These are phyloP conservation scores for Calonectria pauciramosa DNA, from an alignment of 2,329 filamentous ascomycete species.

Conservation along the genomic window DNA sequence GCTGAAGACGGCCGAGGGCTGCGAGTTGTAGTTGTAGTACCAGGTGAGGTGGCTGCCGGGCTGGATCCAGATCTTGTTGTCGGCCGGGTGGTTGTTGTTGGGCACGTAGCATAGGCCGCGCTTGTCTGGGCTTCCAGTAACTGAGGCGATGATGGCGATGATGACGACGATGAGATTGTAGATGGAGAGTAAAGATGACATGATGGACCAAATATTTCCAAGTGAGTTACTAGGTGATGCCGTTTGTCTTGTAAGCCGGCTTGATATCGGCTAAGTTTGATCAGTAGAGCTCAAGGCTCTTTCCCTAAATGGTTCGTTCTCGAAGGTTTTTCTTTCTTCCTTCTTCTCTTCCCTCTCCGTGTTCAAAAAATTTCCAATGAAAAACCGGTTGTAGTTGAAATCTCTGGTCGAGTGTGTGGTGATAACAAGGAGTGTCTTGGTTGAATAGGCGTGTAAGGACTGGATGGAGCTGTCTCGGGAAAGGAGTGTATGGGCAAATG, in stretches of 20 bases:
- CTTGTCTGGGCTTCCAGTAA: slow-evolving; percentile 62
- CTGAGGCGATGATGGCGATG: slow-evolving; percentile 42
- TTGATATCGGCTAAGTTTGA: neutral
- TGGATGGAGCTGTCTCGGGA: slow-evolving; percentile 1
- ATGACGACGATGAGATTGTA: slow-evolving; percentile 33
- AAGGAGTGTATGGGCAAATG: neutral
- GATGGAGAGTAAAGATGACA: slow-evolving; percentile 28
- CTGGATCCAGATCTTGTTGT: slow-evolving; percentile 76
- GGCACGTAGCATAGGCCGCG: slow-evolving; percentile 81
- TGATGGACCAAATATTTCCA: neutral
- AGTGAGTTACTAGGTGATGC: neutral
- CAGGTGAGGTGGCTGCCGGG: slow-evolving; percentile 75
- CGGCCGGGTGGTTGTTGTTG: slow-evolving; percentile 65
- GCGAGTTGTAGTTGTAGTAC: slow-evolving; percentile 85
- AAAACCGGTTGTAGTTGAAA: neutral
- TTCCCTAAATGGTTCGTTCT: neutral
- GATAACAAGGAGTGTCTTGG: neutral
- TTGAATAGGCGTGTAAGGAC: neutral
- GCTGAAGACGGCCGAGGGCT: slow-evolving; percentile 67
- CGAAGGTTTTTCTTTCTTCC: neutral
- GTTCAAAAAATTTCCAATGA: neutral
- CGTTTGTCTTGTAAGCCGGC: neutral
- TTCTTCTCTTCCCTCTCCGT: too few species aligned
- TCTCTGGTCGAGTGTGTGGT: neutral
- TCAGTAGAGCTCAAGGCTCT: neutral